phyloP scores from a whole-genome alignment of 441 rosid species.

The Syzygium malaccense region DNA sequence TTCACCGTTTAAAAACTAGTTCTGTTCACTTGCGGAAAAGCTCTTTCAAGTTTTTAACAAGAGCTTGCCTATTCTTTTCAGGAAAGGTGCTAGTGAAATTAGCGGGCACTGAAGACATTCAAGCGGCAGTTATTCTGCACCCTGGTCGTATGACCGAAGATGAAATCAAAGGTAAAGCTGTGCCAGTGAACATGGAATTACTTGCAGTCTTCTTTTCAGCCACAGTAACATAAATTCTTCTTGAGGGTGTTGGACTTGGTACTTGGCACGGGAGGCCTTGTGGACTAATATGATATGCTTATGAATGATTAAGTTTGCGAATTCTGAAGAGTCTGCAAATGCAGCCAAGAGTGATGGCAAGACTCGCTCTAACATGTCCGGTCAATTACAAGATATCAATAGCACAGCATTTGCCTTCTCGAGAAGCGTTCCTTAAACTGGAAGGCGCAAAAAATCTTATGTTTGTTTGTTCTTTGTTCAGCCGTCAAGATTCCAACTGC shows the following conservation, averaged over 20 bases:
- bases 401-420: not conserved
- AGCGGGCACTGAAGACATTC: not conserved
- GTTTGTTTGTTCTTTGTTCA: not conserved
- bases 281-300: not conserved
- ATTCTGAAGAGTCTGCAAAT: not conserved
- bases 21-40: not conserved
- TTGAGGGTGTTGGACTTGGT: not conserved
- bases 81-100: not conserved
- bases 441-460: not conserved
- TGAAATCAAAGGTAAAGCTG: not conserved
- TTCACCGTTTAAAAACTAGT: not conserved
- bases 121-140: not conserved
- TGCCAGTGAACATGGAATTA: not conserved
- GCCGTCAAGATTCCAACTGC: constrained; percentile 1
- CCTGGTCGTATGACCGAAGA: not conserved
- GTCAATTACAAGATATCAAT: not conserved
- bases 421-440: not conserved
- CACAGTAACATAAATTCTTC: not conserved
- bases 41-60: not conserved
- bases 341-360: not conserved
- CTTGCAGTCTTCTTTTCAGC: not conserved
- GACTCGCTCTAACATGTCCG: not conserved
- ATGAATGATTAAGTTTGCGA: not conserved
- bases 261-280: not conserved
- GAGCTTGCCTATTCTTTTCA: not conserved